phyloP scores from a whole-genome alignment of 345 rosid genomes.

The Rhizophora mangle region DNA sequence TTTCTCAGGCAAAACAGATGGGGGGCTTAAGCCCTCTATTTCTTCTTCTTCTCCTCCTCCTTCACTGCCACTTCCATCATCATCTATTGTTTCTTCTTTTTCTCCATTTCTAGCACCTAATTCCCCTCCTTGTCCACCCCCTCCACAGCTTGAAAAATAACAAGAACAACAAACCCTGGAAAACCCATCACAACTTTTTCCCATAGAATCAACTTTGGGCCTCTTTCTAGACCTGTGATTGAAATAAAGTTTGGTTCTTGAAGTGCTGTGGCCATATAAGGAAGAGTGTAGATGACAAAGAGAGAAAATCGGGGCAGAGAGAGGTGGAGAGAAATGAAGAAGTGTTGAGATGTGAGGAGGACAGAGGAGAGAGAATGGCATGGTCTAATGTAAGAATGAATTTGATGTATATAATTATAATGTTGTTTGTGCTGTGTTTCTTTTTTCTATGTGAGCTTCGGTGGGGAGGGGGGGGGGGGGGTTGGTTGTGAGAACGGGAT shows the following conservation, averaged over 20 bases:
- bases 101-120: constrained; percentile 31
- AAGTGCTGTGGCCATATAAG: constrained; percentile 16
- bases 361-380: constrained; percentile 29
- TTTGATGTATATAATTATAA: background rate
- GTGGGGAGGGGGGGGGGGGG: too few species aligned
- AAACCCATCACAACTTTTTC: constrained; percentile 25
- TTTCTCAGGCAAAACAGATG: constrained; percentile 57
- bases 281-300: constrained; percentile 32
- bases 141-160: constrained; percentile 20
- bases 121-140: constrained; percentile 25
- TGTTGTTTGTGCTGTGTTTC: background rate
- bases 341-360: constrained; percentile 10
- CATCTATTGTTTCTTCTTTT: constrained; percentile 32
- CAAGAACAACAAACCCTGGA: constrained; percentile 28
- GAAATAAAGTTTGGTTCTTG: constrained; percentile 20
- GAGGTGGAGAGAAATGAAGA: constrained; percentile 5
- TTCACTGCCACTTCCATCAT: constrained; percentile 25
- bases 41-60: constrained; percentile 34
- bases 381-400: too few species aligned
- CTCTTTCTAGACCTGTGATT: constrained; percentile 14
- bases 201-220: constrained; percentile 32
- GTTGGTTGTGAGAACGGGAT: background rate
- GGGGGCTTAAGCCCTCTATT: constrained; percentile 17
- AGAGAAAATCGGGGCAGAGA: constrained; percentile 42
- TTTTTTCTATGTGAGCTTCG: too few species aligned